Evolutionary conservation across 1,284 basidiomycete species (phyloP).

Genomic region (Cryptococcus sp.): DNA sequence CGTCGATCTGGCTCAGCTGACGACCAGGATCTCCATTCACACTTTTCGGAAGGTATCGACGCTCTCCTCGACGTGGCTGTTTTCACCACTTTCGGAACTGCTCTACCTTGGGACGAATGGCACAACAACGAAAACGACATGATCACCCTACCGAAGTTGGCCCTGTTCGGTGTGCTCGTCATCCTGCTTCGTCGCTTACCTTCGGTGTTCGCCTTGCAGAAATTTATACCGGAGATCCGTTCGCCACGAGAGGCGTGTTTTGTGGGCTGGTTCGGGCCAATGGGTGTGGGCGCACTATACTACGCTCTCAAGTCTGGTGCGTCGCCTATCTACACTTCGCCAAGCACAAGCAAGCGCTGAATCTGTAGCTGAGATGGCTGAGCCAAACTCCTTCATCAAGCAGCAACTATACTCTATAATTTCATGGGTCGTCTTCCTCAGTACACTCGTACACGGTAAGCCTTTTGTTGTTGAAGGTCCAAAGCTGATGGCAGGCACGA

Average conservation of each 20-base stretch:
- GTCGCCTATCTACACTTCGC: background rate
- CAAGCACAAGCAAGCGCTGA: background rate
- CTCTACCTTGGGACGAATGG: slow-evolving; percentile 22
- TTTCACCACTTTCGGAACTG: slow-evolving; percentile 23
- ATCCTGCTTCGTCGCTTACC: slow-evolving; percentile 16
- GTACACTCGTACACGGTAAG: slow-evolving; percentile 21
- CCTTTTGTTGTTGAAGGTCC: background rate
- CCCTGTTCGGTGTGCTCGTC: slow-evolving; percentile 13
- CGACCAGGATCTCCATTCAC: slow-evolving; percentile 16
- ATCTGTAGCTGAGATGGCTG: slow-evolving; percentile 9
- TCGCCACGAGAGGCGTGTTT: slow-evolving; percentile 19
- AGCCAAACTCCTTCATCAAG: slow-evolving; percentile 12
- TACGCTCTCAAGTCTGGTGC: slow-evolving; percentile 21
- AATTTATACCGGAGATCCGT: slow-evolving; percentile 17
- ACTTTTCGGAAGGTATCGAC: slow-evolving; percentile 26
- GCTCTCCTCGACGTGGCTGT: slow-evolving; percentile 20
- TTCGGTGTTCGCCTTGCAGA: slow-evolving; percentile 9
- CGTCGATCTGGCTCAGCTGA: background rate
- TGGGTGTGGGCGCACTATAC: slow-evolving; percentile 24
- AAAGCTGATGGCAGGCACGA: slow-evolving; percentile 9
- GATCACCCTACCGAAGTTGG: slow-evolving; percentile 9
- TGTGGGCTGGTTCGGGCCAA: slow-evolving; percentile 25
- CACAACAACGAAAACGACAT: slow-evolving; percentile 3
- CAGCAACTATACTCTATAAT: slow-evolving; percentile 18
- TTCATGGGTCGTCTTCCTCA: slow-evolving; percentile 22